A percentile compares a stretch with the other conserved stretches of the same genome.
Evolutionary conservation across 805 yeast genomes (phyloP).

Genomic region (Cyberlindnera xylosilytica): DNA sequence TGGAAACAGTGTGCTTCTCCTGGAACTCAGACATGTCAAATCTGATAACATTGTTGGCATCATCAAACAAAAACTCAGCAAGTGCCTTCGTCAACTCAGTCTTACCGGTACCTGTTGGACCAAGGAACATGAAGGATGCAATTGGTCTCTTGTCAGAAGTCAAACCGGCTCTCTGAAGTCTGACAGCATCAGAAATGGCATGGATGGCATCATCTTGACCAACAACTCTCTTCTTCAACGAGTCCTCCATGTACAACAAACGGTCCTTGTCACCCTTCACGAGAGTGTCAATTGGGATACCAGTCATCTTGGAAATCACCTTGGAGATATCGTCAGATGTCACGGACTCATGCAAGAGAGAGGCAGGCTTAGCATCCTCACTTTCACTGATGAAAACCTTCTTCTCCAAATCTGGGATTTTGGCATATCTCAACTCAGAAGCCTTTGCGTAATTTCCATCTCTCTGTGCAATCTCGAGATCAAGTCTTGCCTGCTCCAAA

Average conservation of each 20-base stretch:
- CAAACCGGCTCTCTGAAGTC: conserved; percentile 94
- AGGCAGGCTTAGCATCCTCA: conserved; percentile 28
- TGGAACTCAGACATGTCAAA: conserved; percentile 99
- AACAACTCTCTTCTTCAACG: conserved; percentile 72
- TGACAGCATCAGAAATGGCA: conserved; percentile 89
- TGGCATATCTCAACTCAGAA: conserved; percentile 83
- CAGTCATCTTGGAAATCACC: conserved; percentile 92
- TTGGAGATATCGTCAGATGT: conserved; percentile 91
- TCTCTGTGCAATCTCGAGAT: conserved; percentile 78
- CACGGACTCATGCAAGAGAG: conserved; percentile 82
- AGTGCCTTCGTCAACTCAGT: conserved; percentile 92
- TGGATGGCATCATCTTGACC: conserved; percentile 96
- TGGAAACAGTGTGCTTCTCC: conserved; percentile 86
- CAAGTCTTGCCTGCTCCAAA: conserved; percentile 79
- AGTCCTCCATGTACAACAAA: conserved; percentile 79
- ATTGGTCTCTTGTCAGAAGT: conserved; percentile 94
- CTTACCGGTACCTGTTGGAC: conserved; percentile 99
- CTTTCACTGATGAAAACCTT: conserved; percentile 47
- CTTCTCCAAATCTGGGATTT: conserved; percentile 74
- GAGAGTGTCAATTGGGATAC: conserved; percentile 87
- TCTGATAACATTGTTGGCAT: conserved; percentile 79
- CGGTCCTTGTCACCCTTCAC: conserved; percentile 95
- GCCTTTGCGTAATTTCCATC: conserved; percentile 85
- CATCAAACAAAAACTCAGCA: conserved; percentile 89
- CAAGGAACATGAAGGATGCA: conserved; percentile 93